phyloP scores from a whole-genome alignment of 768 basidiomycete species.

The Gloeostereum incarnatum region DNA sequence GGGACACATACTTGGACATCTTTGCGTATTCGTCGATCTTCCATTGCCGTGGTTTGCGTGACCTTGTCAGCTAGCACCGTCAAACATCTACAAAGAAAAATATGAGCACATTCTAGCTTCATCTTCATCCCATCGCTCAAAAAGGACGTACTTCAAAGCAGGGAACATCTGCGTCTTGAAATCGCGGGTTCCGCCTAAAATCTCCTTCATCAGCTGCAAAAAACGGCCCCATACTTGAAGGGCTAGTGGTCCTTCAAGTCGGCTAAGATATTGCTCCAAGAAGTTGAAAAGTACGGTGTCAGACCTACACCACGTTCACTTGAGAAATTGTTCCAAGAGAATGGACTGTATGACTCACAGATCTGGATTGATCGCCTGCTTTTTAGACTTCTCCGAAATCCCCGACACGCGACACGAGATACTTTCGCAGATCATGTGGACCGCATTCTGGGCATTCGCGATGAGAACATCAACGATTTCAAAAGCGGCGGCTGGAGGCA shows the following conservation, averaged over 20 bases:
- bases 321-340: no score
- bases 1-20: constrained; percentile 63
- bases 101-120: no score
- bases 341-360: constrained; percentile 37
- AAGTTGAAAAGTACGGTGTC: constrained; percentile 75
- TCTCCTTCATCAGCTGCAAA: constrained; percentile 69
- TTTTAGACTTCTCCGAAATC: constrained; percentile 49
- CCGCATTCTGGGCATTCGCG: constrained; percentile 76
- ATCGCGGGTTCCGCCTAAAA: constrained; percentile 53
- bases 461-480: constrained; percentile 79
- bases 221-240: constrained; percentile 87
- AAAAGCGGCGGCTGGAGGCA: constrained; percentile 49
- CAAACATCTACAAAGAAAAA: constrained; percentile 74
- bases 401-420: constrained; percentile 52
- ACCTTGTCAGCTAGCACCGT: constrained; percentile 76
- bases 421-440: constrained; percentile 84
- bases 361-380: constrained; percentile 52
- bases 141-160: constrained; percentile 49
- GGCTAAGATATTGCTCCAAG: constrained; percentile 75
- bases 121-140: no score
- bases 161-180: constrained; percentile 68
- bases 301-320: constrained; percentile 33
- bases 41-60: constrained; percentile 83
- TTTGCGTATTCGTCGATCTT: constrained; percentile 79
- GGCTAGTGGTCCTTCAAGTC: constrained; percentile 85